These are phyloP conservation scores for Solanum rostratum DNA, from an alignment of 257 asterid genomes.

Conservation along the genomic window DNA sequence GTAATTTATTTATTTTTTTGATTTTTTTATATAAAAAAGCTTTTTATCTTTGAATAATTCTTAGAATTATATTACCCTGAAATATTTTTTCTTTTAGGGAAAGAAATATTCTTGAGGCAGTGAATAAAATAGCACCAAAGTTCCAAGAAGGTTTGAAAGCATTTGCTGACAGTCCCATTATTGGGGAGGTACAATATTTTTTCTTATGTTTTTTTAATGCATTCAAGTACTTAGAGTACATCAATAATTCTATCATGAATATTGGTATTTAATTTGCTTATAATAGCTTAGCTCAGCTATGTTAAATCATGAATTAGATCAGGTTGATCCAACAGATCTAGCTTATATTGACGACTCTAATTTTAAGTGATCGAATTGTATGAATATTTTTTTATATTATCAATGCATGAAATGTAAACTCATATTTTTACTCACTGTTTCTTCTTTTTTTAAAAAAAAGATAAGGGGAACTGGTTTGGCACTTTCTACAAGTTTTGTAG, in stretches of 20 bases:
- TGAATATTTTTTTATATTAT: background rate
- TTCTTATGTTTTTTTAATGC: too few species aligned
- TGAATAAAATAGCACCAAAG: slow-evolving; percentile 62
- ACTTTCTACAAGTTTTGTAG: slow-evolving; percentile 64
- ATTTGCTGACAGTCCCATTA: slow-evolving; percentile 66
- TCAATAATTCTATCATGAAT: too few species aligned
- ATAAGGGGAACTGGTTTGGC: slow-evolving; percentile 86
- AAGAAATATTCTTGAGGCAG: slow-evolving; percentile 53
- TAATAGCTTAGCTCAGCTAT: too few species aligned
- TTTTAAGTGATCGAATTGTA: too few species aligned
- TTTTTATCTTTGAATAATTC: too few species aligned
- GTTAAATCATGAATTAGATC: too few species aligned
- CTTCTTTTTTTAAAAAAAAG: slow-evolving; percentile 22
- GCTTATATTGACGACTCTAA: too few species aligned
- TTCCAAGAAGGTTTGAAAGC: slow-evolving; percentile 83
- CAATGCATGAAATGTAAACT: background rate
- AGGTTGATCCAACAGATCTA: too few species aligned
- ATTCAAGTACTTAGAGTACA: background rate
- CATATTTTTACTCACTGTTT: background rate
- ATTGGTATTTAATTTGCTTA: too few species aligned
- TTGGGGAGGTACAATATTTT: slow-evolving; percentile 56
- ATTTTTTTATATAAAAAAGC: too few species aligned
- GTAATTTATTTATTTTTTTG: too few species aligned
- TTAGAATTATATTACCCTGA: too few species aligned
- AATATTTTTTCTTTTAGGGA: slow-evolving; percentile 31